Percentiles rank a stretch among this genome's conserved stretches.
Evolutionary conservation across 192 early-diverging fungal species (phyloP).

Genomic region (Funneliformis mosseae): DNA sequence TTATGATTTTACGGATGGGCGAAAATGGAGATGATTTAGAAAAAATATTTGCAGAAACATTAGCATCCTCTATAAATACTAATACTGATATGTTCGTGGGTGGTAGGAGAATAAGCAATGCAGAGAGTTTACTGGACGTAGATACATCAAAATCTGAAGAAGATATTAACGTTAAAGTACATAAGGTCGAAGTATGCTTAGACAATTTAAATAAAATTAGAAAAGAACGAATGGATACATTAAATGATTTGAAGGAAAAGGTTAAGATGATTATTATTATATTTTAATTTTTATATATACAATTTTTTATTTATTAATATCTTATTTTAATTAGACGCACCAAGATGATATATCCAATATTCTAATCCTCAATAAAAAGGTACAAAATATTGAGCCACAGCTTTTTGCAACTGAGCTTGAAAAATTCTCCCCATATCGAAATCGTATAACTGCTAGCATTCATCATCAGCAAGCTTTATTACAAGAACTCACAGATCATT

Average conservation of each 20-base stretch:
- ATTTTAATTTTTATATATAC: neutral
- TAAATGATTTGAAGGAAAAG: conserved; percentile 78
- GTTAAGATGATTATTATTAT: conserved; percentile 35
- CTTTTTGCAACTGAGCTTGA: conserved; percentile 89
- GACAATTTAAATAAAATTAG: conserved; percentile 65
- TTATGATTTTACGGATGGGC: conserved; percentile 50
- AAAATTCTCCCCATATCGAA: conserved; percentile 83
- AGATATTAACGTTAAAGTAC: conserved; percentile 52
- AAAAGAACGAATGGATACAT: conserved; percentile 66
- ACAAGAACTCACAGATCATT: conserved; percentile 74
- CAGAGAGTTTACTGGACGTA: conserved; percentile 57
- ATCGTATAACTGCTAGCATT: conserved; percentile 72
- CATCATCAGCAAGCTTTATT: conserved; percentile 75
- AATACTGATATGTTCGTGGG: conserved; percentile 35
- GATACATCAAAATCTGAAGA: conserved; percentile 50
- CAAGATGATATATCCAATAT: conserved; percentile 89
- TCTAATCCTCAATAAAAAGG: conserved; percentile 72
- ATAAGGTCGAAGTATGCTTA: conserved; percentile 67
- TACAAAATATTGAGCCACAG: conserved; percentile 78
- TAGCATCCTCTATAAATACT: conserved; percentile 28
- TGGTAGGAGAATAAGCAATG: conserved; percentile 34
- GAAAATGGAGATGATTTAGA: conserved; percentile 46
- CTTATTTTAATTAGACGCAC: conserved; percentile 50
- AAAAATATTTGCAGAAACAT: conserved; percentile 45
- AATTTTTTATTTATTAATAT: neutral